Conservation (phyloP, 345 rosid genomes). For the Combretum micranthum region DNA sequence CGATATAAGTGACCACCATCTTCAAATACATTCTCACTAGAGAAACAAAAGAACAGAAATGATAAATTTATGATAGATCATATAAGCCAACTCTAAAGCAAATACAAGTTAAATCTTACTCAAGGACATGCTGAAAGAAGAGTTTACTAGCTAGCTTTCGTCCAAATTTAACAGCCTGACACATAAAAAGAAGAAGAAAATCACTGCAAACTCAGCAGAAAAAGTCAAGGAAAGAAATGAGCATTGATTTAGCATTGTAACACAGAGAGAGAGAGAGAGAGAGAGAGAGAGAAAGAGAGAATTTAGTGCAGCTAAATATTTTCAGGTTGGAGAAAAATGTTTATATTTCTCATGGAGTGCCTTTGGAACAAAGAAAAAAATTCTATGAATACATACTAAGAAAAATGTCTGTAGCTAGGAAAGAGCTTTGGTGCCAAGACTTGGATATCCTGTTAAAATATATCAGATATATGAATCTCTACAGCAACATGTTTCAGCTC, state of each 20-base stretch:
- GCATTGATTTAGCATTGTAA: no score
- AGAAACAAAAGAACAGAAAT: conserved; percentile 13
- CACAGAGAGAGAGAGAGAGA: no score
- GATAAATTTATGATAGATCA: conserved; percentile 1
- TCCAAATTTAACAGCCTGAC: conserved; percentile 74
- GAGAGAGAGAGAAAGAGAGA: no score
- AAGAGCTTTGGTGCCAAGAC: background rate
- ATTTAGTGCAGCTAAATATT: no score
- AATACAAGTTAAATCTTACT: conserved; percentile 39
- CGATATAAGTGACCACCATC: conserved; percentile 79
- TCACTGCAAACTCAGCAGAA: conserved; percentile 1
- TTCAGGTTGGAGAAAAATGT: background rate
- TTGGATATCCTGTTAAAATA: background rate
- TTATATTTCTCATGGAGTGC: no score
- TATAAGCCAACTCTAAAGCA: conserved; percentile 9
- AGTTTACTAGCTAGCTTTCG: conserved; percentile 67
- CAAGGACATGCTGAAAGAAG: conserved; percentile 65
- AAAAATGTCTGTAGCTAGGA: no score
- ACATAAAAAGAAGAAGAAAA: conserved; percentile 9
- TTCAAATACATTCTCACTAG: conserved; percentile 77
- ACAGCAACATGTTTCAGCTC: no score
- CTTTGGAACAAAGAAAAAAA: no score
- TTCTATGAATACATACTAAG: no score
- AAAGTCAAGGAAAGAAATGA: background rate
- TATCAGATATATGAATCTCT: background rate